A percentile compares a stretch with the other conserved stretches of the same genome.
Evolutionary conservation across 2,329 filamentous ascomycete genomes (phyloP).

Genomic region (Clonostachys solani): DNA sequence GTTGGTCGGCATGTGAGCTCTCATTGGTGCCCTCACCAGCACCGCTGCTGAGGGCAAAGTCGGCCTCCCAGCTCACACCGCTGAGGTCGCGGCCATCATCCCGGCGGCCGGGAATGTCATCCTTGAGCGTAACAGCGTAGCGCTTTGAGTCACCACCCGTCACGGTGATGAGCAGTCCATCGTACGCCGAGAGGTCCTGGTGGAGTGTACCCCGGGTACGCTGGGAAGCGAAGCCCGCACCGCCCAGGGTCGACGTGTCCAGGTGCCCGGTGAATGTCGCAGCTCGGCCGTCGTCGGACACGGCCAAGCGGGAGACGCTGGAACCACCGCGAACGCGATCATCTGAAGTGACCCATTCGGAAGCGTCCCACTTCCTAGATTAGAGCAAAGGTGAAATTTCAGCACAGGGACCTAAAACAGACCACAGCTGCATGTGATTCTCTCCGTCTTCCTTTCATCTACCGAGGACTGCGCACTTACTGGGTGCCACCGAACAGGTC

Average conservation of each 20-base stretch:
- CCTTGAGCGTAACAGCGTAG: conserved; percentile 74
- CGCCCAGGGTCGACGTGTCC: conserved; percentile 71
- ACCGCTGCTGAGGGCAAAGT: conserved; percentile 40
- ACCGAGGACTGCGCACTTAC: too few relatives aligned
- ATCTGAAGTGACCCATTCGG: conserved; percentile 66
- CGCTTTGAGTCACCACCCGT: conserved; percentile 54
- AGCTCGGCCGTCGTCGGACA: conserved; percentile 2
- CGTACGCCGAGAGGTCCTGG: conserved; percentile 61
- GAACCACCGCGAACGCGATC: conserved; percentile 74
- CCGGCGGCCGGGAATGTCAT: conserved; percentile 53
- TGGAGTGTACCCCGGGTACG: conserved; percentile 54
- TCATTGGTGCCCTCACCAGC: conserved; percentile 10
- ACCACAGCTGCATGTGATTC: too few relatives aligned
- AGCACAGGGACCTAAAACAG: too few relatives aligned
- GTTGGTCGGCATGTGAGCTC: background rate
- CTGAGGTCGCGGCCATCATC: conserved; percentile 68
- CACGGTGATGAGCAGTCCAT: conserved; percentile 55
- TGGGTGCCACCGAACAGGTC: too few relatives aligned
- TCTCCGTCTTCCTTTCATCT: too few relatives aligned
- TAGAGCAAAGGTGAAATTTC: too few relatives aligned
- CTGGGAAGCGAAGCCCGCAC: conserved; percentile 80
- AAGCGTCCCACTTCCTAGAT: conserved; percentile 50
- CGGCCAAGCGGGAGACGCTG: conserved; percentile 49
- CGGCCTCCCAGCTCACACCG: conserved; percentile 69
- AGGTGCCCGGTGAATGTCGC: conserved; percentile 66